Evolutionary conservation across 2,329 filamentous ascomycete genomes (phyloP).

Genomic region (Xylariales sp.): DNA sequence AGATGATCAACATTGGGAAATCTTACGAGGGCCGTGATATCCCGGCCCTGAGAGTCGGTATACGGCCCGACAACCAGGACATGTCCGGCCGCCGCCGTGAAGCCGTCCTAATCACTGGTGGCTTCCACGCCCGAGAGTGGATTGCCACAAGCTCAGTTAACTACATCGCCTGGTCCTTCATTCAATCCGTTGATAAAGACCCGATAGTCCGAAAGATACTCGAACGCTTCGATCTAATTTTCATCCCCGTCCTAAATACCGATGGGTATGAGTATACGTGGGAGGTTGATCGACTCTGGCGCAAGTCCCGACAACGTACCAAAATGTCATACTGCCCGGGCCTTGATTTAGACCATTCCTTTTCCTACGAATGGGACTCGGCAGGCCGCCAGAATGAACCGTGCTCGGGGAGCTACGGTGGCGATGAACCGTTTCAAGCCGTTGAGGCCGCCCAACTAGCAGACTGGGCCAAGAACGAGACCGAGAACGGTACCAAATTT

Average conservation of each 20-base stretch:
- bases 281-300: slow-evolving; percentile 91
- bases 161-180: slow-evolving; percentile 88
- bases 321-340: slow-evolving; percentile 85
- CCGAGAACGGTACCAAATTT: slow-evolving; percentile 76
- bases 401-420: slow-evolving; percentile 91
- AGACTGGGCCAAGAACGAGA: slow-evolving; percentile 85
- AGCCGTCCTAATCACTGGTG: slow-evolving; percentile 84
- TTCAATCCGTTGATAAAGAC: slow-evolving; percentile 82
- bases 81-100: slow-evolving; percentile 67
- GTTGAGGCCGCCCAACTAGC: slow-evolving; percentile 80
- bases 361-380: slow-evolving; percentile 85
- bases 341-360: slow-evolving; percentile 88
- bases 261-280: slow-evolving; percentile 96
- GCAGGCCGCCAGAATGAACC: slow-evolving; percentile 76
- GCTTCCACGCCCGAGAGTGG: slow-evolving; percentile 96
- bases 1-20: slow-evolving; percentile 80
- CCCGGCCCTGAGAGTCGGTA: slow-evolving; percentile 80
- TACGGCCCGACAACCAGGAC: slow-evolving; percentile 44
- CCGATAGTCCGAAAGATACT: slow-evolving; percentile 79
- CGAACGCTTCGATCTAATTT: slow-evolving; percentile 85
- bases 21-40: slow-evolving; percentile 91
- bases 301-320: slow-evolving; percentile 91
- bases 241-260: slow-evolving; percentile 90
- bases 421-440: slow-evolving; percentile 84
- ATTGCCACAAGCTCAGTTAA: slow-evolving; percentile 92